Evolutionary conservation across 164 flowering plant genomes (phyloP).

Genomic region (Kalanchoe fedtschenkoi): DNA sequence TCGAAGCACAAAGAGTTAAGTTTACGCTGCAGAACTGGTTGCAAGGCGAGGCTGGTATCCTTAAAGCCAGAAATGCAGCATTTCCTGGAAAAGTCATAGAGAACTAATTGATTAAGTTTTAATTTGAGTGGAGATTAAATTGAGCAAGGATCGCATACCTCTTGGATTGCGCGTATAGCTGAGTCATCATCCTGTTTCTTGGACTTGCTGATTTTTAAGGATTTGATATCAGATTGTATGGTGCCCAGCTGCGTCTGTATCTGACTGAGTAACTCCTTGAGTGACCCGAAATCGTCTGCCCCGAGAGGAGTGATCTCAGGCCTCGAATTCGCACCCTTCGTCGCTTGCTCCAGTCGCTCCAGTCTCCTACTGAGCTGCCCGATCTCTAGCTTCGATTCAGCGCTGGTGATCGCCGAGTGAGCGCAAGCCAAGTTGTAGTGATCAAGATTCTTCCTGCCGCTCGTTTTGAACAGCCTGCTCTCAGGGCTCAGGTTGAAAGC

Average conservation of each 20-base stretch:
- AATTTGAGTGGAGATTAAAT: constrained; percentile 1
- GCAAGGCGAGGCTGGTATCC: not conserved
- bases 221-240: constrained; percentile 40
- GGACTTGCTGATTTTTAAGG: constrained; percentile 18
- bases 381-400: constrained; percentile 20
- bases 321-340: constrained; percentile 16
- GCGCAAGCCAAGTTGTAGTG: constrained; percentile 11
- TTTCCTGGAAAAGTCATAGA: not conserved
- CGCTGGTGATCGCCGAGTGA: constrained; percentile 9
- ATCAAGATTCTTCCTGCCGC: constrained; percentile 12
- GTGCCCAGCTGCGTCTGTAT: constrained; percentile 41
- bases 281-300: constrained; percentile 28
- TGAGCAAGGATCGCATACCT: constrained; percentile 31
- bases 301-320: constrained; percentile 20
- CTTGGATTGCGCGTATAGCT: constrained; percentile 23
- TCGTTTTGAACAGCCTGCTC: constrained; percentile 11
- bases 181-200: constrained; percentile 22
- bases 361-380: constrained; percentile 30
- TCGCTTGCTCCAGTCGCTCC: constrained; percentile 29
- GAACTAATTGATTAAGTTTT: not conserved
- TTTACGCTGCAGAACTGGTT: not conserved
- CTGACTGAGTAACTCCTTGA: constrained; percentile 42
- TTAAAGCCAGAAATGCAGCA: not conserved
- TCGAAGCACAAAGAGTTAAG: no score
- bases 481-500: constrained; percentile 14